phyloP scores from a whole-genome alignment of 345 rosid species.

The Boechera retrofracta region DNA sequence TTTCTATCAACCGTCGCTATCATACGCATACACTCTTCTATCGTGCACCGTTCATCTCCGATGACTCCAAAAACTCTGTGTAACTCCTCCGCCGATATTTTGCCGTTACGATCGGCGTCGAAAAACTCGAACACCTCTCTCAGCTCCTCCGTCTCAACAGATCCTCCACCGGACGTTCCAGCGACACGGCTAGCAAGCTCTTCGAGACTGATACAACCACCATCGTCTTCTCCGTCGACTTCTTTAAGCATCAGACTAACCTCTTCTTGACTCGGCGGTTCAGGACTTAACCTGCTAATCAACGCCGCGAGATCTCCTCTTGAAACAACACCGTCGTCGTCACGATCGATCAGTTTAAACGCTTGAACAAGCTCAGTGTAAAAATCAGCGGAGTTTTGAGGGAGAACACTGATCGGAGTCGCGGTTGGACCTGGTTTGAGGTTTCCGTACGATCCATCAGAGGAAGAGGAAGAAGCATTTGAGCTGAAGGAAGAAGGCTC shows the following conservation, averaged over 20 bases:
- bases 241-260: slow-evolving; percentile 64
- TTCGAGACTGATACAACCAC: slow-evolving; percentile 63
- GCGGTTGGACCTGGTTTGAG: slow-evolving; percentile 33
- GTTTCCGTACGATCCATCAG: slow-evolving; percentile 37
- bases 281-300: slow-evolving; percentile 57
- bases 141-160: slow-evolving; percentile 65
- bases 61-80: slow-evolving; percentile 54
- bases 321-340: slow-evolving; percentile 63
- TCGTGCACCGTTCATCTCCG: slow-evolving; percentile 76
- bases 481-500: slow-evolving; percentile 67
- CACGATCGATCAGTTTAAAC: slow-evolving; percentile 58
- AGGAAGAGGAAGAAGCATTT: slow-evolving; percentile 55
- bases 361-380: slow-evolving; percentile 57
- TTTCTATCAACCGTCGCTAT: slow-evolving; percentile 74
- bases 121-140: slow-evolving; percentile 74
- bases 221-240: slow-evolving; percentile 42
- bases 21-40: slow-evolving; percentile 95
- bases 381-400: slow-evolving; percentile 48
- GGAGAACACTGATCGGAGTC: slow-evolving; percentile 81
- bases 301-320: slow-evolving; percentile 66
- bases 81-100: slow-evolving; percentile 84
- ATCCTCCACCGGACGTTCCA: slow-evolving; percentile 50
- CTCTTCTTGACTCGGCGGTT: slow-evolving; percentile 67
- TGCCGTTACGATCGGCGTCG: slow-evolving; percentile 89
- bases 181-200: slow-evolving; percentile 55